Base-by-base conservation (phyloP, 441 rosid species). In the Mallotus repandus region DNA sequence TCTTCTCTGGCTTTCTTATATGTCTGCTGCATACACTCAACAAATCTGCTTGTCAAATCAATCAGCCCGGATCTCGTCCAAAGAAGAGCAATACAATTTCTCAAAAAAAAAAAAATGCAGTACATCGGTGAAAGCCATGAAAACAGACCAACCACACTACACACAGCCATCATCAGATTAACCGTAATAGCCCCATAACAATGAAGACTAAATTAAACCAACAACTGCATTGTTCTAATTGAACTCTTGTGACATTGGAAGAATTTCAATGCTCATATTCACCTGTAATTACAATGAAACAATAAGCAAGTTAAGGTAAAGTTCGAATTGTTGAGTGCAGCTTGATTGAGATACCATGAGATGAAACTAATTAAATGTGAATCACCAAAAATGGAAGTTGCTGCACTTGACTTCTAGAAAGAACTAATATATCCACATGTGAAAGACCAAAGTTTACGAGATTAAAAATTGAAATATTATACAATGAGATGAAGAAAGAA, bases 131-230 rank as follows among this genome's bases (percentile, higher is more conserved):
- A n/a, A n/a, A n/a, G n/a, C n/a, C n/a, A n/a, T n/a, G n/a, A n/a
- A n/a, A n/a, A n/a, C n/a, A n/a, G n/a, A n/a, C n/a, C n/a, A n/a
- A n/a, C n/a, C n/a, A n/a, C n/a, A n/a, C n/a, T n/a, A n/a, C n/a
- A n/a, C n/a, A n/a, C n/a, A n/a, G n/a, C n/a, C n/a, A n/a, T n/a
- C n/a, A n/a, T n/a, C n/a, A n/a, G n/a, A n/a, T n/a, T n/a, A n/a
- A n/a, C n/a, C n/a, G n/a, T n/a, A n/a, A 77, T 95, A 95, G 49
- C 99, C 99, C 99, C 99, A 93, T 91, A 95, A 95, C 85, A 95
- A 95, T 54, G 99, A 95, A 74, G 99, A 95, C 84, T 93, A 98
- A 77, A 95, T 95, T 81, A 91, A 84, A 80, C 99, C 99, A 83
- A 95, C 94, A 9, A 98, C 93, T 74, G 99, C 90, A 81, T 96